phyloP scores from a whole-genome alignment of 1,284 basidiomycete genomes.

The Coniophora puteana region DNA sequence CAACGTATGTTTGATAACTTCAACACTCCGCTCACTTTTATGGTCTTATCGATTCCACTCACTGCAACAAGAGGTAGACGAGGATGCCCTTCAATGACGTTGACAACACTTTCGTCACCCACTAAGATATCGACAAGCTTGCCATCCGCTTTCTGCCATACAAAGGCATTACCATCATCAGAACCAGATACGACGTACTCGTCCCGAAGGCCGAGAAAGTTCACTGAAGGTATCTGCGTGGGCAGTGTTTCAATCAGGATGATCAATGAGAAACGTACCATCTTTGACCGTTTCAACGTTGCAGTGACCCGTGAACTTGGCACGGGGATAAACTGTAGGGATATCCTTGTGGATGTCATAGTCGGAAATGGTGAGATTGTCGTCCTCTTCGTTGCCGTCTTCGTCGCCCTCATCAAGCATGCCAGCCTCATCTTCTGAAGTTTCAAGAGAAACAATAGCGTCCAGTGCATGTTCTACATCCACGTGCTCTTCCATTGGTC shows the following conservation, averaged over 20 bases:
- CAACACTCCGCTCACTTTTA: constrained; percentile 63
- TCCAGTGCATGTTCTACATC: constrained; percentile 2
- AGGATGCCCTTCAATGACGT: constrained; percentile 87
- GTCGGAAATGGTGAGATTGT: constrained; percentile 23
- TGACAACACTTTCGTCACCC: constrained; percentile 82
- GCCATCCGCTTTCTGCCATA: constrained; percentile 76
- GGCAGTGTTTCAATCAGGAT: background rate
- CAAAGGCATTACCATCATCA: constrained; percentile 84
- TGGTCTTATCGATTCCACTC: constrained; percentile 85
- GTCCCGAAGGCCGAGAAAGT: constrained; percentile 77
- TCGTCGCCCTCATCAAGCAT: constrained; percentile 27
- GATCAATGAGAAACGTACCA: constrained; percentile 47
- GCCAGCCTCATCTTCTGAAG: constrained; percentile 19
- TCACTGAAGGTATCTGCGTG: constrained; percentile 48
- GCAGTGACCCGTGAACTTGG: constrained; percentile 67
- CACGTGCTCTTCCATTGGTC: background rate
- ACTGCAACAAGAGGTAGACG: constrained; percentile 77
- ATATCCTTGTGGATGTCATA: constrained; percentile 34
- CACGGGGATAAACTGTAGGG: constrained; percentile 68
- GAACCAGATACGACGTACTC: constrained; percentile 85
- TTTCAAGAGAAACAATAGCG: constrained; percentile 6
- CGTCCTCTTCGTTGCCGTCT: constrained; percentile 31
- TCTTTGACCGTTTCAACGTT: constrained; percentile 92
- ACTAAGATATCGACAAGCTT: constrained; percentile 75
- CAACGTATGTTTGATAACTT: background rate